phyloP scores from a whole-genome alignment of 192 early-diverging fungal genomes.

The Funneliformis geosporum region DNA sequence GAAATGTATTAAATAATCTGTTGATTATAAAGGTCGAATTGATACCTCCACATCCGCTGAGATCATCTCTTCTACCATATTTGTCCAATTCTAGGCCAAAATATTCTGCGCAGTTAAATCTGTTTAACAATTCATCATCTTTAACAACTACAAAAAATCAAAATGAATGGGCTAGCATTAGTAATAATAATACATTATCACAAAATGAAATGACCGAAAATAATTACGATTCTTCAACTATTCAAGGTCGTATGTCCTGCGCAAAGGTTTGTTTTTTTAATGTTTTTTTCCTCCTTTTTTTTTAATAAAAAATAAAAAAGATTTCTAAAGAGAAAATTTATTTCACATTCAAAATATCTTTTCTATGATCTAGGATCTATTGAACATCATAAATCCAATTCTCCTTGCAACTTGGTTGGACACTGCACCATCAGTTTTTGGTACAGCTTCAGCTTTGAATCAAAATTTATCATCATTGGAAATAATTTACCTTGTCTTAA shows the following conservation, averaged over 20 bases:
- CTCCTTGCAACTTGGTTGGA: slow-evolving; percentile 81
- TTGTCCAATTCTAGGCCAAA: slow-evolving; percentile 20
- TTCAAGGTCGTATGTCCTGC: slow-evolving; percentile 32
- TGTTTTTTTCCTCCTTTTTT: neutral
- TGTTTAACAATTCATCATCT: slow-evolving; percentile 37
- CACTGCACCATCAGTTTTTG: slow-evolving; percentile 66
- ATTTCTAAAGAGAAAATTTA: too few relatives aligned
- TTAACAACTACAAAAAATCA: slow-evolving; percentile 13
- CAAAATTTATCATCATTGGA: slow-evolving; percentile 59
- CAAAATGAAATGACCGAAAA: neutral
- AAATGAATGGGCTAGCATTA: neutral
- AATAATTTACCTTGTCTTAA: slow-evolving; percentile 61
- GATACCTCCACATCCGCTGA: slow-evolving; percentile 26
- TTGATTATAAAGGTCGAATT: neutral
- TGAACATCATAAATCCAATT: slow-evolving; percentile 53
- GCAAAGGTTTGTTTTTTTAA: slow-evolving; percentile 32
- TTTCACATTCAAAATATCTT: neutral
- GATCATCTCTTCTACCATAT: slow-evolving; percentile 32
- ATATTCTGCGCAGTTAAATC: slow-evolving; percentile 28
- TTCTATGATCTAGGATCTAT: neutral
- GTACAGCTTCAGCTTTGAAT: slow-evolving; percentile 45
- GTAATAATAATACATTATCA: neutral
- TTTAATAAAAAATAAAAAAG: neutral
- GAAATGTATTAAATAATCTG: neutral
- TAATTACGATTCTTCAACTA: slow-evolving; percentile 21